These are phyloP conservation scores for Acanthochlamys bracteata DNA, from an alignment of 106 monocot genomes.

Conservation along the genomic window DNA sequence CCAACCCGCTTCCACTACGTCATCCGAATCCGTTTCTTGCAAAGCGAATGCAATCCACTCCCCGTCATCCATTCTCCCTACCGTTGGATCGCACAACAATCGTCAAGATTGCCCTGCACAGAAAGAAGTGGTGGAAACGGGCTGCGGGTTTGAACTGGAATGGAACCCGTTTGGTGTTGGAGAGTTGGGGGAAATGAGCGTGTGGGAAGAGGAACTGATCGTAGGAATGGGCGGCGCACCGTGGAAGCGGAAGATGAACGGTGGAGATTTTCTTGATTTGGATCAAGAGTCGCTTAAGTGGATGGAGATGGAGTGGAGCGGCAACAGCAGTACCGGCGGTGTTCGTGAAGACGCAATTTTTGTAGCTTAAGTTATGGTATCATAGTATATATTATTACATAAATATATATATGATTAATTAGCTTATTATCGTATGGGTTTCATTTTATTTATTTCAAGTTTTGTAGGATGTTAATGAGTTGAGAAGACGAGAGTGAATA, in stretches of 20 bases:
- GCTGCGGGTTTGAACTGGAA: neutral
- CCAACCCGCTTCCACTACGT: neutral
- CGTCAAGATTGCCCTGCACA: neutral
- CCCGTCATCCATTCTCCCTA: conserved; percentile 12
- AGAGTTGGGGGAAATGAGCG: neutral
- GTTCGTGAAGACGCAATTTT: no score
- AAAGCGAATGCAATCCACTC: neutral
- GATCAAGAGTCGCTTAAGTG: conserved; percentile 6
- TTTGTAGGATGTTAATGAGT: neutral
- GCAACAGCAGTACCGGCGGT: neutral
- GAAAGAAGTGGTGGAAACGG: neutral
- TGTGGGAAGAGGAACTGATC: neutral
- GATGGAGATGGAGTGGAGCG: neutral
- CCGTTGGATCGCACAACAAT: neutral
- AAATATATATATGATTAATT: neutral
- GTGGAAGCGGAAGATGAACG: neutral
- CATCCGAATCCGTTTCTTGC: neutral
- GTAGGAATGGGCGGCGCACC: neutral
- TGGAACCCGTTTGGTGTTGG: neutral
- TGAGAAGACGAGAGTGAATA: neutral
- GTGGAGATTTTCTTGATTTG: neutral
- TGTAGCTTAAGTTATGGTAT: no score
- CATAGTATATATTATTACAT: no score
- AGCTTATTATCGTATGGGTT: neutral
- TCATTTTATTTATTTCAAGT: neutral